Base-by-base conservation (phyloP, 2,329 filamentous ascomycete genomes). In the Trichoderma semiorbis region DNA sequence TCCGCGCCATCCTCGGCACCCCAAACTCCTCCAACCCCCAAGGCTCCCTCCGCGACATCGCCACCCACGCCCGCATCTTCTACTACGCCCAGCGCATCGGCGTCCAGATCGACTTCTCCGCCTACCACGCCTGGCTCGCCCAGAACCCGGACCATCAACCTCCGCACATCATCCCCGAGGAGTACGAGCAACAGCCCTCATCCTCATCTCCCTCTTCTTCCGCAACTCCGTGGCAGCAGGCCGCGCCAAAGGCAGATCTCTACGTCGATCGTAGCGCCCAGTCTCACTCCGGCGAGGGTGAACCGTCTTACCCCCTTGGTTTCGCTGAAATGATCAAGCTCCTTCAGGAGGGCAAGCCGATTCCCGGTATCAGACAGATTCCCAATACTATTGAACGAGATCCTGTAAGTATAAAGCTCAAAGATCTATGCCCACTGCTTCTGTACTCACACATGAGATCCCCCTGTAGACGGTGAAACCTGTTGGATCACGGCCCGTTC, bases 301-400 rank as follows among this genome's bases (percentile, higher is more conserved):
- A 88, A 60, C 92, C 93, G 47, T 88, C 89, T 1, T 97, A 97
- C 77, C 94, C 94, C 4, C 91, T 90, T 63, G 91, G 90, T 1
- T 97, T 98, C 80, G 91, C 93, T 8, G 90, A 95, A 75, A 94
- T 98, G 73, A 91, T 97, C 70, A 92, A 93, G 77, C 88, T 97
- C 69, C 93, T 98, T 69, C 93, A 93, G 28, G 91, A 90, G 32
- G 94, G 94, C 68, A 90, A 93, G 76, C 91, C 93, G 0, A 92
- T 98, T 57, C 94, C 94, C 1, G 95, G 95, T 1, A 97, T 98
- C 77, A 90, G 91, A 75, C 89, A 97, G 74, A 95, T 98, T 68
- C 94, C 95, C 5, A 89, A 93, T 75, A 96, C 91, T 0, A 85
- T 97, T 6, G 85, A 95, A 24, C 86, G 90, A 69, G 91, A 92